Evolutionary conservation across 2,329 filamentous ascomycete species (phyloP).

Genomic region (Dactylellina leptospora): DNA sequence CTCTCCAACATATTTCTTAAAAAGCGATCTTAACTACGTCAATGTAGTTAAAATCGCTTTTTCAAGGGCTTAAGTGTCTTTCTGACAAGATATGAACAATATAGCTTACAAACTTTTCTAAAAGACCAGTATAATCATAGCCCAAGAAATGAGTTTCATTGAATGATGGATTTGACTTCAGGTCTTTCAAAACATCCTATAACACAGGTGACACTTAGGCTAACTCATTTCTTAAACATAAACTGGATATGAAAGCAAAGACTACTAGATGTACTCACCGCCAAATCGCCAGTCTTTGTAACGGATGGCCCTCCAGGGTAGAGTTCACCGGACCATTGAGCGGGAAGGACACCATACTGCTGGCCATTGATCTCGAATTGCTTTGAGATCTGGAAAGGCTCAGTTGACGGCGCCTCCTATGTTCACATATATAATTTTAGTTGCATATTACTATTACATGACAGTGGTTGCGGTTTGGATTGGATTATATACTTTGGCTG

Average conservation of each 20-base stretch:
- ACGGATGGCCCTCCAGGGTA: background rate
- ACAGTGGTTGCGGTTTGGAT: no score
- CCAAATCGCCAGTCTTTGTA: background rate
- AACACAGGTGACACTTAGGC: background rate
- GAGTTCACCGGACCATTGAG: background rate
- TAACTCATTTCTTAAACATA: background rate
- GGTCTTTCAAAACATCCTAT: background rate
- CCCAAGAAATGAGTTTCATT: slow-evolving; percentile 4
- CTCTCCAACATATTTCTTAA: no score
- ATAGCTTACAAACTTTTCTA: background rate
- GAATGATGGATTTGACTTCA: background rate
- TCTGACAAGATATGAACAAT: background rate
- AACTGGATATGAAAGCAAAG: background rate
- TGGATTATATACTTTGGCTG: no score
- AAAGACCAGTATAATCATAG: background rate
- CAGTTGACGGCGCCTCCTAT: no score
- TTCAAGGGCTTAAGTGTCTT: background rate
- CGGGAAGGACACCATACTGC: no score
- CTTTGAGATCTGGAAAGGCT: no score
- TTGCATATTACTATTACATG: no score
- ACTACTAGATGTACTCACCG: background rate
- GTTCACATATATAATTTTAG: no score
- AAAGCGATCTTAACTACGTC: no score
- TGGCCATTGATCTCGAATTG: no score
- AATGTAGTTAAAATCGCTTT: background rate